Conservation (phyloP, 2,329 filamentous ascomycete species). For the Emmonsiellopsis sp. region DNA sequence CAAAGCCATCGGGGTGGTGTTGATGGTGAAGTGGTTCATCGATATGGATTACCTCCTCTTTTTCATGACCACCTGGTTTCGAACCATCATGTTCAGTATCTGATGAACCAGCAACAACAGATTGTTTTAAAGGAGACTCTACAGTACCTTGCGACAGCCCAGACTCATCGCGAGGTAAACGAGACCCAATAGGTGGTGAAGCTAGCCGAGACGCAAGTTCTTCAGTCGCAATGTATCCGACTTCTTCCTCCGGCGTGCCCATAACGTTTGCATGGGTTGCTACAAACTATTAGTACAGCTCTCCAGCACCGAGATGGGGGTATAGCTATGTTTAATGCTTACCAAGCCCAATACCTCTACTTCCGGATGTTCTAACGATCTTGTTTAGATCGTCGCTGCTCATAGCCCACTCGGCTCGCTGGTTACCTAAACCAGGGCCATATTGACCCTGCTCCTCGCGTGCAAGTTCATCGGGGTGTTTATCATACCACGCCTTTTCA, state of each 20-base stretch:
- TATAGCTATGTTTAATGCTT: slow-evolving; percentile 17
- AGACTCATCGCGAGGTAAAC: slow-evolving; percentile 18
- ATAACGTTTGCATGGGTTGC: slow-evolving; percentile 54
- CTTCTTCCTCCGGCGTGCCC: slow-evolving; percentile 80
- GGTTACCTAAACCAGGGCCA: slow-evolving; percentile 48
- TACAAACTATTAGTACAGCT: slow-evolving; percentile 25
- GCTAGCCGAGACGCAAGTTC: slow-evolving; percentile 70
- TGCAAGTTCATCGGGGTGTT: slow-evolving; percentile 70
- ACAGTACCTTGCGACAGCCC: slow-evolving; percentile 32
- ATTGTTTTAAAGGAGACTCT: slow-evolving; percentile 45
- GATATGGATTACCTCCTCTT: slow-evolving; percentile 55
- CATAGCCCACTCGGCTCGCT: slow-evolving; percentile 68
- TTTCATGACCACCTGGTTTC: slow-evolving; percentile 20
- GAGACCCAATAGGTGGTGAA: slow-evolving; percentile 47
- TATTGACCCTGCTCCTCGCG: slow-evolving; percentile 66
- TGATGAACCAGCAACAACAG: slow-evolving; percentile 37
- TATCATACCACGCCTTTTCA: slow-evolving; percentile 85
- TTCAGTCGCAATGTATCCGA: slow-evolving; percentile 79
- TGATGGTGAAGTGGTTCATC: slow-evolving; percentile 50
- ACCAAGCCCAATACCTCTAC: slow-evolving; percentile 45
- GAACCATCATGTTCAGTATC: slow-evolving; percentile 34
- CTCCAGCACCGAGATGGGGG: slow-evolving; percentile 3
- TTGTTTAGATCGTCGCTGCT: slow-evolving; percentile 85
- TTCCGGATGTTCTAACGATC: slow-evolving; percentile 65
- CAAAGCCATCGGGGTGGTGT: slow-evolving; percentile 41